Base-by-base conservation (phyloP, 495 filamentous ascomycete species). In the Penicillium cataractarum region DNA sequence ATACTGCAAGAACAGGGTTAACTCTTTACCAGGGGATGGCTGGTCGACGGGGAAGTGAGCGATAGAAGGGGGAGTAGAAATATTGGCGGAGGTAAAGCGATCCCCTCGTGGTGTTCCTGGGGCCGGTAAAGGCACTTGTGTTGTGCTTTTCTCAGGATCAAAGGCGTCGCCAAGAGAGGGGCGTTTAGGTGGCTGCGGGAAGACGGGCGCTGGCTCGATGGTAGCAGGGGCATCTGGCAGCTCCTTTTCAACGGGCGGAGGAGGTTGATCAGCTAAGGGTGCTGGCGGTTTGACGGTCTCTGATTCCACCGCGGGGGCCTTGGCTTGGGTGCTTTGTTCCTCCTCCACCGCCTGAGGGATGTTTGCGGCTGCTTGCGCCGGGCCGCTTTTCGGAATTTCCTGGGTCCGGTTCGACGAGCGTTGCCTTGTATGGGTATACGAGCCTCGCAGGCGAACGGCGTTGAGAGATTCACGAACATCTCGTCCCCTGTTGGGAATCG, bases 1-100 rank as follows among this genome's bases (percentile, higher is more conserved):
- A 76, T 97, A 97, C 77, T 99, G 96, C 42, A 99, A 74, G 74
- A 98, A 99, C n/a, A 99, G 79, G 0, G 94, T 97, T 27, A 98
- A 80, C 66, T 97, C 92, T 71, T 97, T 97, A 2, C 89, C 88
- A 2, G 90, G 84, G 55, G 91, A 90, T 1, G 90, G 89, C 39
- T 89, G 87, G 52, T 92, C 91, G 29, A 88, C 82, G 37, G 87
- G 68, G 68, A 84, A 89, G 50, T 83, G 79, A 57, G 83, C 73
- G 21, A 74, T 53, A 24, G 79, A 73, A 61, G 80, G 77, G 35
- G 79, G 81, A 1, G 78, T 79, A 12, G 73, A 70, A 26, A 71
- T 65, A 10, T 65, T 57, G 13, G 67, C 59, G 22, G 72, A 65
- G n/a, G 55, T 62, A 37, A 75, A 71, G 24, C 63, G 64, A 49